Evolutionary conservation across 2,329 filamentous ascomycete genomes (phyloP).

Genomic region (Atkinsonella texensis): DNA sequence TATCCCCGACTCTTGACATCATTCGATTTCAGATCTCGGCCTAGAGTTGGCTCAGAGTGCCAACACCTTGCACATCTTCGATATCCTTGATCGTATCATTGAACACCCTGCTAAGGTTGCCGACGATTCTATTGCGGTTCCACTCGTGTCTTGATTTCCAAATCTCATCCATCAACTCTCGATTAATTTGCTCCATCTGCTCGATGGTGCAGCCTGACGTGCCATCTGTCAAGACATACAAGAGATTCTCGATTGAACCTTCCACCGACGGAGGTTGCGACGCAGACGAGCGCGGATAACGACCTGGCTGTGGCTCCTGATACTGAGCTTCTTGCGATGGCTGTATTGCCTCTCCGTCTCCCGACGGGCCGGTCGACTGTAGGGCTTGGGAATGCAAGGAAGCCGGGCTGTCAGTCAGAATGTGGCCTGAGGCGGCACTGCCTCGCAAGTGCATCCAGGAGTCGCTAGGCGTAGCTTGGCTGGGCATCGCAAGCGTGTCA

Average conservation of each 20-base stretch:
- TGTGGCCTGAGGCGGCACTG: slow-evolving; percentile 15
- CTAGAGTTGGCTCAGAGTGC: slow-evolving; percentile 29
- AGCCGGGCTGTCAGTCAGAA: slow-evolving; percentile 22
- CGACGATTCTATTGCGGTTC: slow-evolving; percentile 67
- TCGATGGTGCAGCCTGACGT: slow-evolving; percentile 78
- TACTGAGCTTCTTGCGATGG: slow-evolving; percentile 21
- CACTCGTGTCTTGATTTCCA: slow-evolving; percentile 72
- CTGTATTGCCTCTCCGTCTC: slow-evolving; percentile 17
- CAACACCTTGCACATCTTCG: slow-evolving; percentile 36
- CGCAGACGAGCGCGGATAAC: slow-evolving; percentile 24
- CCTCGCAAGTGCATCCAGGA: slow-evolving; percentile 39
- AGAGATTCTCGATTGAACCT: slow-evolving; percentile 41
- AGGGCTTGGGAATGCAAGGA: slow-evolving; percentile 24
- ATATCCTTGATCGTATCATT: slow-evolving; percentile 65
- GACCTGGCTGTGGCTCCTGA: slow-evolving; percentile 7
- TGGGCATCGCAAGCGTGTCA: slow-evolving; percentile 39
- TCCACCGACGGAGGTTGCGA: slow-evolving; percentile 36
- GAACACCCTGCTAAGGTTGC: slow-evolving; percentile 54
- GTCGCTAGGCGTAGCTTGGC: slow-evolving; percentile 38
- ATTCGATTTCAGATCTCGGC: slow-evolving; percentile 5
- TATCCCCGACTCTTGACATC: neutral
- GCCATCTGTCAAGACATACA: slow-evolving; percentile 49
- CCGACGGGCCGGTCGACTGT: slow-evolving; percentile 17
- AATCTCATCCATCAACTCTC: slow-evolving; percentile 78
- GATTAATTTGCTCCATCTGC: slow-evolving; percentile 88